phyloP scores from a whole-genome alignment of 2,329 filamentous ascomycete genomes.

The Uncinocarpus reesii region DNA sequence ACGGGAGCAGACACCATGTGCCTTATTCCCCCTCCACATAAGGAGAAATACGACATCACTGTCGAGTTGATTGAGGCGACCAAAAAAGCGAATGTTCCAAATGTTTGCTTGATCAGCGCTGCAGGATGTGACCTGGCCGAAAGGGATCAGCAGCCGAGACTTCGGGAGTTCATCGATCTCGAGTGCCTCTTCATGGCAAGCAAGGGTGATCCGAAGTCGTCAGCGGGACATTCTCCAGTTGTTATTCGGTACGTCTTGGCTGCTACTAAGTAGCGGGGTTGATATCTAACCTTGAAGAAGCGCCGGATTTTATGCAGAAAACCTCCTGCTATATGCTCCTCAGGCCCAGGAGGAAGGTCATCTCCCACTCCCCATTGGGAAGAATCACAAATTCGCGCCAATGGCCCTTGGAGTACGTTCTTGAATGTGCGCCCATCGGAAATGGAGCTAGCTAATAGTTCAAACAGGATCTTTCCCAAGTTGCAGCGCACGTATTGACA shows the following conservation, averaged over 20 bases:
- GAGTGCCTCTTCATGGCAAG: constrained; percentile 35
- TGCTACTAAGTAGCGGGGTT: not conserved
- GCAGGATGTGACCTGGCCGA: constrained; percentile 44
- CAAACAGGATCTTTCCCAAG: constrained; percentile 40
- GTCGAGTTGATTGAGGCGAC: constrained; percentile 39
- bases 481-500: constrained; percentile 41
- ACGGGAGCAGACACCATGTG: constrained; percentile 41
- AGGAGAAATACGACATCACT: constrained; percentile 40
- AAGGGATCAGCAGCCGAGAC: constrained; percentile 38
- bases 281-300: constrained; percentile 20
- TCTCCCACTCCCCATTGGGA: constrained; percentile 41
- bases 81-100: constrained; percentile 38
- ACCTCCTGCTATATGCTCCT: constrained; percentile 40
- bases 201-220: constrained; percentile 37
- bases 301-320: constrained; percentile 45
- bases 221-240: constrained; percentile 37
- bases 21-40: constrained; percentile 40
- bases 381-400: constrained; percentile 42
- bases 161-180: constrained; percentile 45
- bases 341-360: constrained; percentile 39
- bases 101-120: constrained; percentile 41
- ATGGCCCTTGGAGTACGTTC: constrained; percentile 38
- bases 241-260: constrained; percentile 35
- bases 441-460: not conserved
- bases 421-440: not conserved